Evolutionary conservation across 768 basidiomycete species (phyloP).

Genomic region (Auriscalpium vulgare): DNA sequence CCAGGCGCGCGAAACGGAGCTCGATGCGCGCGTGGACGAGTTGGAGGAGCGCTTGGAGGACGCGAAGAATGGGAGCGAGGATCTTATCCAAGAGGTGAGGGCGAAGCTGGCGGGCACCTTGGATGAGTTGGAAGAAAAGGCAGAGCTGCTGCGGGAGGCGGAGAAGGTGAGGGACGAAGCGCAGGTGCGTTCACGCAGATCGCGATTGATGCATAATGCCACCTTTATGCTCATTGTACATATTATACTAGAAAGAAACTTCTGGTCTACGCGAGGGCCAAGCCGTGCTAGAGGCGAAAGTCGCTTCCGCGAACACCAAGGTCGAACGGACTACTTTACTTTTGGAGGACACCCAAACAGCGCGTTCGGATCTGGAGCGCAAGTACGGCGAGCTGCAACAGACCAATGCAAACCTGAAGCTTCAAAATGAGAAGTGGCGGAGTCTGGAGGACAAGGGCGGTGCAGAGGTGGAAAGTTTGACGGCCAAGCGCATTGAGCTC

Average conservation of each 20-base stretch:
- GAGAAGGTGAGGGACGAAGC: slow-evolving; percentile 18
- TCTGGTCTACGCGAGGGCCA: slow-evolving; percentile 40
- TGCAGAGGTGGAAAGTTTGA: slow-evolving; percentile 44
- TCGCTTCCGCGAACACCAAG: slow-evolving; percentile 39
- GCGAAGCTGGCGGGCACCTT: slow-evolving; percentile 29
- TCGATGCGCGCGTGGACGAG: slow-evolving; percentile 45
- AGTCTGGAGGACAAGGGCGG: slow-evolving; percentile 57
- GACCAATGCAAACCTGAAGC: slow-evolving; percentile 44
- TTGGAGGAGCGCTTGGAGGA: slow-evolving; percentile 40
- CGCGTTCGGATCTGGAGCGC: slow-evolving; percentile 46
- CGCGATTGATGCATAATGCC: slow-evolving; percentile 14
- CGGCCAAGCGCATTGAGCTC: slow-evolving; percentile 47
- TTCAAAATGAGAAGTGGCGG: slow-evolving; percentile 66
- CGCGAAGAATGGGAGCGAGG: not conserved
- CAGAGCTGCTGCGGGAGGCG: slow-evolving; percentile 24
- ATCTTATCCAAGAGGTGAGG: slow-evolving; percentile 38
- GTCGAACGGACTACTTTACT: slow-evolving; percentile 52
- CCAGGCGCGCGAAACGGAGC: slow-evolving; percentile 51
- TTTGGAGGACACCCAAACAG: slow-evolving; percentile 46
- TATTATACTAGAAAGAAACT: slow-evolving; percentile 28
- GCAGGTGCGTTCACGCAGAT: slow-evolving; percentile 20
- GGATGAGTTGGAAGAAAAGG: slow-evolving; percentile 38
- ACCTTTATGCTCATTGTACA: not conserved
- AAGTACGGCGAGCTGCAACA: slow-evolving; percentile 52
- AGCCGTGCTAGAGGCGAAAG: slow-evolving; percentile 39